These are phyloP conservation scores for Aureobasidium sp. DNA, from an alignment of 2,329 filamentous ascomycete species.

Conservation along the genomic window DNA sequence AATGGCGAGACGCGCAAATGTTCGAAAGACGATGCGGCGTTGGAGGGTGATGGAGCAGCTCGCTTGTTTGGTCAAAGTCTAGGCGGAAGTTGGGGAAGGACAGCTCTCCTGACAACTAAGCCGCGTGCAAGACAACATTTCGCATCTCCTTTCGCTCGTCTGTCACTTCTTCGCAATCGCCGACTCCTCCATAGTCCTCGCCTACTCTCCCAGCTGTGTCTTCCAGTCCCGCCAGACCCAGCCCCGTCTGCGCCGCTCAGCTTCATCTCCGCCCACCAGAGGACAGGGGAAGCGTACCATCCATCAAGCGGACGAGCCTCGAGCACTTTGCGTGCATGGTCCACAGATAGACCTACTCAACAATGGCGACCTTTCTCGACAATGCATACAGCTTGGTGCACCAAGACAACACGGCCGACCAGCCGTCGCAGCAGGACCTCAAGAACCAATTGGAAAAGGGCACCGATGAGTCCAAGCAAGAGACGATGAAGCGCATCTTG, in stretches of 20 bases:
- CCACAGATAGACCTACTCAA: slow-evolving; percentile 32
- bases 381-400: slow-evolving; percentile 95
- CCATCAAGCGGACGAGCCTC: neutral
- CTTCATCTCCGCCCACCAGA: neutral
- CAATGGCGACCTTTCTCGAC: slow-evolving; percentile 91
- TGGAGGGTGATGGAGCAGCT: slow-evolving; percentile 5
- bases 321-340: slow-evolving; percentile 12
- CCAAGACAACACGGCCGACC: slow-evolving; percentile 92
- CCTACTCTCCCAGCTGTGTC: neutral
- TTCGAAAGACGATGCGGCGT: neutral
- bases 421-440: slow-evolving; percentile 83
- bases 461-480: slow-evolving; percentile 33
- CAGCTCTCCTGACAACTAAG: slow-evolving; percentile 11
- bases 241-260: neutral
- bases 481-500: slow-evolving; percentile 80
- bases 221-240: neutral
- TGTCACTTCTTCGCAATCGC: neutral
- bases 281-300: slow-evolving; percentile 3
- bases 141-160: neutral
- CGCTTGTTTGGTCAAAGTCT: slow-evolving; percentile 5
- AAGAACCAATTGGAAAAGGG: slow-evolving; percentile 52
- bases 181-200: neutral
- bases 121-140: slow-evolving; percentile 4
- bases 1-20: neutral
- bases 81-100: neutral